Conservation (phyloP, 2,329 filamentous ascomycete species). For the Parasarocladium wereldwijsianum region DNA sequence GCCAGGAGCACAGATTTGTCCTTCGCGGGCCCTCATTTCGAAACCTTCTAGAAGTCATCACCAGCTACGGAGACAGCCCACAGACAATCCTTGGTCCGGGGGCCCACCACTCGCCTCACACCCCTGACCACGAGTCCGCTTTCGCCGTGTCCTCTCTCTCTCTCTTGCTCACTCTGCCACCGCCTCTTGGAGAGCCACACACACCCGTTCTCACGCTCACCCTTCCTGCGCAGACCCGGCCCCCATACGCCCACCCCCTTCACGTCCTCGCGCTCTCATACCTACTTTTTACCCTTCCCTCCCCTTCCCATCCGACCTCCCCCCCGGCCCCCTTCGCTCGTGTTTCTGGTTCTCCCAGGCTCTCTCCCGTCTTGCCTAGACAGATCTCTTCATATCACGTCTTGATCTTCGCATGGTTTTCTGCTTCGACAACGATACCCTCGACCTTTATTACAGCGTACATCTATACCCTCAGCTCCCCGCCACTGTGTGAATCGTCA, state of each 20-base stretch:
- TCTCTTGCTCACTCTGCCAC: no score
- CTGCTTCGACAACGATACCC: conserved; percentile 2
- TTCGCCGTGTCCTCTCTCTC: background rate
- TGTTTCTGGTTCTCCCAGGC: conserved; percentile 1
- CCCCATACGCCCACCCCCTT: conserved; percentile 3
- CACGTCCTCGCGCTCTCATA: background rate
- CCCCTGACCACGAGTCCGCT: background rate
- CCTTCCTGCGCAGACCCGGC: background rate
- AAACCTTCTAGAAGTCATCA: conserved; percentile 4
- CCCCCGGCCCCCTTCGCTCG: conserved; percentile 1
- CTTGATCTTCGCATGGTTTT: conserved; percentile 3
- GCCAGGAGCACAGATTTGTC: background rate
- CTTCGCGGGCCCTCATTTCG: conserved; percentile 2
- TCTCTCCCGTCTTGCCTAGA: background rate
- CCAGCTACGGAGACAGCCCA: background rate
- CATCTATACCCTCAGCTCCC: conserved; percentile 1
- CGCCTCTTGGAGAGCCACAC: no score
- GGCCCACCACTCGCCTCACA: background rate
- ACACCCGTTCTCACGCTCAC: conserved; percentile 1
- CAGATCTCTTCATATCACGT: background rate
- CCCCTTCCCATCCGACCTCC: background rate
- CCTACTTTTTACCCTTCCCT: background rate
- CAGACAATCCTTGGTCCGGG: background rate
- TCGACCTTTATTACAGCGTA: conserved; percentile 2
- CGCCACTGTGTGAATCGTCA: conserved; percentile 1